Conservation (phyloP, 768 basidiomycete genomes). For the Russula sp. region DNA sequence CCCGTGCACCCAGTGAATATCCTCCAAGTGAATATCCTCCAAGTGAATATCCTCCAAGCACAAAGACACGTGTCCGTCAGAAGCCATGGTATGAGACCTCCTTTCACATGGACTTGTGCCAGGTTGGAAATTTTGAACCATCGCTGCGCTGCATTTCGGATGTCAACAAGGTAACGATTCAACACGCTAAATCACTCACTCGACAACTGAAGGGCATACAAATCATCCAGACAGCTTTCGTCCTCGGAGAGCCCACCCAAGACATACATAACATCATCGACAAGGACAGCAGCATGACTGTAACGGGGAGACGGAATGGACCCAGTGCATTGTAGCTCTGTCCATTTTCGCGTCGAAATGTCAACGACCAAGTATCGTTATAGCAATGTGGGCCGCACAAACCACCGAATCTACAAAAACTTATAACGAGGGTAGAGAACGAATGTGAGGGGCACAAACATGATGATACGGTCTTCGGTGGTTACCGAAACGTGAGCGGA, state of each 20-base stretch:
- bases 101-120: too few relatives aligned
- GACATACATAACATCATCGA: conserved; percentile 98
- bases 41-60: too few relatives aligned
- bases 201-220: too few relatives aligned
- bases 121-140: too few relatives aligned
- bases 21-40: too few relatives aligned
- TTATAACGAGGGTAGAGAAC: conserved; percentile 10
- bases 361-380: conserved; percentile 97
- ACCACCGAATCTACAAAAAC: conserved; percentile 77
- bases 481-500: conserved; percentile 87
- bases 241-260: conserved; percentile 84
- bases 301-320: conserved; percentile 94
- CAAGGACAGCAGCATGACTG: conserved; percentile 92
- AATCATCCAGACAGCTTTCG: too few relatives aligned
- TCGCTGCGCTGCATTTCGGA: too few relatives aligned
- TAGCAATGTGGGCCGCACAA: conserved; percentile 97
- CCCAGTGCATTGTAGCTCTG: conserved; percentile 92
- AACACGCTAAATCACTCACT: too few relatives aligned
- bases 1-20: too few relatives aligned
- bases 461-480: conserved; percentile 51
- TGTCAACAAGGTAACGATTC: too few relatives aligned
- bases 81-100: too few relatives aligned
- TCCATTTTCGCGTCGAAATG: conserved; percentile 74
- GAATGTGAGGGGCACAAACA: conserved; percentile 25
- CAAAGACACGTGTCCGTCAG: too few relatives aligned